Percentiles rank a stretch among this genome's conserved stretches.
phyloP scores from a whole-genome alignment of 306 rosid species.

The Acmispon strigosus region DNA sequence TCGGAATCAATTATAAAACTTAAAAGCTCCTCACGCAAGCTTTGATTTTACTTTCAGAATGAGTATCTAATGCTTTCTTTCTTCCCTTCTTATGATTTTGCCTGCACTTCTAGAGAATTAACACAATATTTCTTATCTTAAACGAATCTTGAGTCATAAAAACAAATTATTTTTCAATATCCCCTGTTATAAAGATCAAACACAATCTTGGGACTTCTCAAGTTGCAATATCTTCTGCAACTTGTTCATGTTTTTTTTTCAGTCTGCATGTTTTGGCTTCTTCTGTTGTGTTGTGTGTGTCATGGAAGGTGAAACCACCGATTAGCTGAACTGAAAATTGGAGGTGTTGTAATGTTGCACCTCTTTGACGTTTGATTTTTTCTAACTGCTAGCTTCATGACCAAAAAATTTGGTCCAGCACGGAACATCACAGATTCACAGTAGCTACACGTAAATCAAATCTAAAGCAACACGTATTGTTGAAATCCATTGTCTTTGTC shows the following conservation, averaged over 20 bases:
- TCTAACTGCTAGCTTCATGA: not conserved
- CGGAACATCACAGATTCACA: conserved; percentile 3
- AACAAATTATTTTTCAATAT: too few species aligned
- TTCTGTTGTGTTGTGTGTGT: not conserved
- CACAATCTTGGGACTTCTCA: not conserved
- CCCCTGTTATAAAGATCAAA: not conserved
- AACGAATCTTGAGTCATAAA: too few species aligned
- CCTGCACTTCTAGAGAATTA: too few species aligned
- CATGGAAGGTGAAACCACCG: not conserved
- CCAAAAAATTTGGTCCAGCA: not conserved
- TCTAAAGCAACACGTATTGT: not conserved
- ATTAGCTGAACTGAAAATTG: not conserved
- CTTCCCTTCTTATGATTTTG: too few species aligned
- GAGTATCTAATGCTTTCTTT: too few species aligned
- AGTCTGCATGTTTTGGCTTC: not conserved
- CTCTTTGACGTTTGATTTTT: not conserved
- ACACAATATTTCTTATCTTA: too few species aligned
- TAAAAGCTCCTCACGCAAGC: too few species aligned
- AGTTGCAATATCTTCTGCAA: not conserved
- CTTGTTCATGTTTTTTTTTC: not conserved
- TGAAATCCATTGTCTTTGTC: not conserved
- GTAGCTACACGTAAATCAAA: not conserved
- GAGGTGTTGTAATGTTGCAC: not conserved
- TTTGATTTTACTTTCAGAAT: too few species aligned
- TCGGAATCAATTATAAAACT: too few species aligned